Evolutionary conservation across 495 filamentous ascomycete species (phyloP).

Genomic region (Tuber calosporum): DNA sequence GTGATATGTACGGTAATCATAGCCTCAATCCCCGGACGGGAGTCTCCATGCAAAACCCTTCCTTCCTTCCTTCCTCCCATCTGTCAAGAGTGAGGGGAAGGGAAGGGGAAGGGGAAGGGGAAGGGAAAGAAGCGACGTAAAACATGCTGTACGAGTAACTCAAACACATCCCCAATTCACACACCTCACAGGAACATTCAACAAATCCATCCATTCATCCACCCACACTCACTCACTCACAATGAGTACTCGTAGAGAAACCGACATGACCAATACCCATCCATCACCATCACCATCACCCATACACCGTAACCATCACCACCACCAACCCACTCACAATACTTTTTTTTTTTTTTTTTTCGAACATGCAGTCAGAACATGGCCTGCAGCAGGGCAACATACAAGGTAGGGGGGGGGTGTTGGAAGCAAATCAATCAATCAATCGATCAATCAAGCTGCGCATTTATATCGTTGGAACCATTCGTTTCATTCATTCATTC

Average conservation of each 20-base stretch:
- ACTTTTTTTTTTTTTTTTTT: no score
- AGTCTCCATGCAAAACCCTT: neutral
- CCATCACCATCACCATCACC: neutral
- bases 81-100: neutral
- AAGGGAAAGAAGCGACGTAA: neutral
- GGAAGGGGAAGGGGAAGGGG: neutral
- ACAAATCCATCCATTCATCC: neutral
- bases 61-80: neutral
- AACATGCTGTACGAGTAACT: conserved; percentile 1
- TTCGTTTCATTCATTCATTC: neutral
- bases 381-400: neutral
- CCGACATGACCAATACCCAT: neutral
- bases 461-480: neutral
- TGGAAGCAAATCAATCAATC: no score
- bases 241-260: neutral
- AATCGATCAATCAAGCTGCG: no score
- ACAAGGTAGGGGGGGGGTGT: neutral
- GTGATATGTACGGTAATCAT: neutral
- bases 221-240: neutral
- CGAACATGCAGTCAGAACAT: conserved; percentile 1
- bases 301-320: neutral
- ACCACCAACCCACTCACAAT: neutral
- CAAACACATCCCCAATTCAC: neutral
- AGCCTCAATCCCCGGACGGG: neutral
- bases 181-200: neutral